Percentiles rank a stretch among this genome's conserved stretches.
These are phyloP conservation scores for Pythium aquatile DNA, from an alignment of 352 stramenopile genomes.

Conservation along the genomic window DNA sequence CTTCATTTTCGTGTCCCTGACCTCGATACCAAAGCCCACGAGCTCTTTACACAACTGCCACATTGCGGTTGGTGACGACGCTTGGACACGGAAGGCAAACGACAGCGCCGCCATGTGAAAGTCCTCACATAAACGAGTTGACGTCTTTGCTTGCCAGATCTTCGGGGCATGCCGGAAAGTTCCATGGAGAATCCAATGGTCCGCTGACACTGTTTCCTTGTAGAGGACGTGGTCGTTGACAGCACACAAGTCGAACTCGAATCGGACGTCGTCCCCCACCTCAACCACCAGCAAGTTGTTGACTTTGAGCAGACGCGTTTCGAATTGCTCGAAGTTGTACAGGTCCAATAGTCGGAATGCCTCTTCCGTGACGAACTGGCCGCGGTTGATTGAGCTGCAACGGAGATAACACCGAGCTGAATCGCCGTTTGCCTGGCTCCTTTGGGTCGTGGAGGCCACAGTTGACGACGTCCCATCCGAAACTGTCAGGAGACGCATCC, in stretches of 20 bases:
- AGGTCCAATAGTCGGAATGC: neutral
- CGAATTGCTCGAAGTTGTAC: neutral
- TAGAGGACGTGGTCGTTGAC: slow-evolving; percentile 18
- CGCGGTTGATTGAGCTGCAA: neutral
- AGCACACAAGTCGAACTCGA: slow-evolving; percentile 24
- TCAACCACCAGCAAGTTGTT: slow-evolving; percentile 7
- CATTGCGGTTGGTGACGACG: neutral
- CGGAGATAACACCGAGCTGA: neutral
- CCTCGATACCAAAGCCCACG: slow-evolving; percentile 15
- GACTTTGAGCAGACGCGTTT: neutral
- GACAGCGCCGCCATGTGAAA: slow-evolving; percentile 26
- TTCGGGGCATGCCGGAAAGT: slow-evolving; percentile 21
- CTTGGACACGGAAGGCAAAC: slow-evolving; percentile 22
- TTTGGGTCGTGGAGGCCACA: neutral
- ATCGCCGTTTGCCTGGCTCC: neutral
- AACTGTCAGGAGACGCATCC: neutral
- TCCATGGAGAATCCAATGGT: slow-evolving; percentile 17
- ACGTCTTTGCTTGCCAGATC: slow-evolving; percentile 8
- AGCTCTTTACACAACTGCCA: slow-evolving; percentile 13
- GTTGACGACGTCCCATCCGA: neutral
- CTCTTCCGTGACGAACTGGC: neutral
- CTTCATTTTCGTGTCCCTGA: slow-evolving; percentile 22
- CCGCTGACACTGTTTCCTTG: slow-evolving; percentile 11
- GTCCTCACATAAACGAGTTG: slow-evolving; percentile 10
- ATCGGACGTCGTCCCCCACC: neutral